Base-by-base conservation (phyloP, 306 rosid species). In the Hippophae tibetana region DNA sequence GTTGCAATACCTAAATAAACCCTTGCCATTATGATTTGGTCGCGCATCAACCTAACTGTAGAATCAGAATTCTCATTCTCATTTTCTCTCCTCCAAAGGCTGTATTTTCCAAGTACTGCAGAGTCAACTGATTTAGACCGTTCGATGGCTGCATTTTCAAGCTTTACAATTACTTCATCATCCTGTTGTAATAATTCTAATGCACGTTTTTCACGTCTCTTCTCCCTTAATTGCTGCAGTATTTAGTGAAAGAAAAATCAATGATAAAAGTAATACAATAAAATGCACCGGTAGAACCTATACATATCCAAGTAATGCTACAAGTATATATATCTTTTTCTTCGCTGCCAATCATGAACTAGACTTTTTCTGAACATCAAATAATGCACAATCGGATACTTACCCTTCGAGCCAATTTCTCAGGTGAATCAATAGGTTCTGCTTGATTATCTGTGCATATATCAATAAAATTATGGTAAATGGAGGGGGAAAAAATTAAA, bases 1-100 rank as follows among this genome's bases (percentile, higher is more conserved):
- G 78, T 75, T 2, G 94, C 89, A 66, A 93, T 78, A 66, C 95
- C 88, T 75, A 75, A 54, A 74, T 93, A 93, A 26, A 88, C 96
- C 72, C 81, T 88, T 58, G 95, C 97, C 97, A 93, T 93, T 57
- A 86, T 84, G 54, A 78, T 84, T 76, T 93, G 99, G 73, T 88
- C 99, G 60, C 94, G 90, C 83, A 93, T 80, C 75, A 88, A 70
- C 60, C 93, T 85, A 62, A 86, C 87, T 1, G 78, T 86, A 55
- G 83, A 80, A 75, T 88, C 96, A 43, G 70, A 70, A 71, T 82
- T 86, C 63, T 86, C 95, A 63, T 78, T 82, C 70, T 86, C 94
- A 52, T 65, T 72, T 76, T 93, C 95, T 79, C 72, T 92, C 86
- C 95, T 93, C 97, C 99, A 86, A 52, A 82, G 71, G 84, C 76